Evolutionary conservation across 2,329 filamentous ascomycete species (phyloP).

Genomic region (Diaporthe citriasiana): DNA sequence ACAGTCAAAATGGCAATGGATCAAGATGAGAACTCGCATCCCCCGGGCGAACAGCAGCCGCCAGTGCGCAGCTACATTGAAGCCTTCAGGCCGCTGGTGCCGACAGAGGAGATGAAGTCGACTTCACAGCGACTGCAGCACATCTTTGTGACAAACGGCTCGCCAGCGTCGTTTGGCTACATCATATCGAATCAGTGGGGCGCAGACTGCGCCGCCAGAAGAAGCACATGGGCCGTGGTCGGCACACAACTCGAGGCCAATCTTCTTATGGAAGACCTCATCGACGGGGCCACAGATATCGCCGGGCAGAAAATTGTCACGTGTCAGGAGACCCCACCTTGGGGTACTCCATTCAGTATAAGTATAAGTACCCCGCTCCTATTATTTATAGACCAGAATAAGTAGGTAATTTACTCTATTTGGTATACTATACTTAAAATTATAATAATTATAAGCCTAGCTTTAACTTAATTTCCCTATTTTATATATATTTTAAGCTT

Average conservation of each 20-base stretch:
- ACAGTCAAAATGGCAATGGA: background rate
- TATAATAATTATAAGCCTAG: no score
- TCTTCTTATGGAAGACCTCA: background rate
- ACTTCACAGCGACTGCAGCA: conserved; percentile 1
- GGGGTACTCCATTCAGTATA: no score
- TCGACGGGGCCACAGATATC: background rate
- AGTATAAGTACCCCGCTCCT: no score
- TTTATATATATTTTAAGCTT: no score
- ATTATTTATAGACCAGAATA: no score
- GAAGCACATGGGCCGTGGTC: conserved; percentile 3
- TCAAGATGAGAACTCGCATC: background rate
- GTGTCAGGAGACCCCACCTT: no score
- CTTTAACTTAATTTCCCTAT: no score
- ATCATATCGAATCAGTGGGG: background rate
- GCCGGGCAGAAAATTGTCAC: no score
- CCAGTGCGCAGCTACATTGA: background rate
- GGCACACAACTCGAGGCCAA: background rate
- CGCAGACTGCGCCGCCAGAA: background rate
- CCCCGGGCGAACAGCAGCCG: background rate
- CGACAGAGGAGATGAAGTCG: no score
- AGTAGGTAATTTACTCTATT: no score
- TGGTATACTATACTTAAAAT: no score
- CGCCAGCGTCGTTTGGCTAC: background rate
- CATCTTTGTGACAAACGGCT: background rate
- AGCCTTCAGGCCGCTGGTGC: background rate